These are phyloP conservation scores for Penicillium egyptiacum DNA, from an alignment of 495 filamentous ascomycete genomes.

Conservation along the genomic window DNA sequence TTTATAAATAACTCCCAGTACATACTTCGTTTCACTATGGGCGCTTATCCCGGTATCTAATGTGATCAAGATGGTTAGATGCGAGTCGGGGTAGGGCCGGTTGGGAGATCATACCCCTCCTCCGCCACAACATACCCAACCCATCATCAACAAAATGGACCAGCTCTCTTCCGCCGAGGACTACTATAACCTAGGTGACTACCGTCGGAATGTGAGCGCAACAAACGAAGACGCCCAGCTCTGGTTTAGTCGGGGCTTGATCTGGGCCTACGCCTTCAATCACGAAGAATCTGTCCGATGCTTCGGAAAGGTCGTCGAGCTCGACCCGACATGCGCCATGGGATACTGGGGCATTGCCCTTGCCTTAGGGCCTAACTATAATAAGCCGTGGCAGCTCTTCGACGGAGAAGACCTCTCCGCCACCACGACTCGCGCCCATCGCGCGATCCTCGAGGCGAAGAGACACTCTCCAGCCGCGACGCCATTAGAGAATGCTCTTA, in stretches of 20 bases:
- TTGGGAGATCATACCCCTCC: not conserved
- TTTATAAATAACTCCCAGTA: not conserved
- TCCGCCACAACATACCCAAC: slow-evolving; percentile 3
- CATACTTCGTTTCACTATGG: not conserved
- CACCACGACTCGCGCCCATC: slow-evolving; percentile 46
- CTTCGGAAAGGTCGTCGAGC: slow-evolving; percentile 56
- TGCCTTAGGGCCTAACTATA: slow-evolving; percentile 68
- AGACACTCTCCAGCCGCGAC: slow-evolving; percentile 28
- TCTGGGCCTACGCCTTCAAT: slow-evolving; percentile 67
- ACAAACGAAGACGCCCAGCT: slow-evolving; percentile 43
- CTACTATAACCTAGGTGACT: slow-evolving; percentile 61
- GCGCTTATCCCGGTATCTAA: not conserved
- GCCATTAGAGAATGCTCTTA: slow-evolving; percentile 55
- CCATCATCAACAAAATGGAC: slow-evolving; percentile 8
- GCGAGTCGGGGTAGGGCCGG: not conserved
- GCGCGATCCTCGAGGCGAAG: slow-evolving; percentile 44
- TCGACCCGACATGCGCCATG: slow-evolving; percentile 57
- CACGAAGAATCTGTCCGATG: slow-evolving; percentile 61
- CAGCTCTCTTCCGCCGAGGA: slow-evolving; percentile 6
- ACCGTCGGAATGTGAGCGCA: slow-evolving; percentile 48
- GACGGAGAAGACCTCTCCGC: slow-evolving; percentile 55
- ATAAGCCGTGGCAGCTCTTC: slow-evolving; percentile 69
- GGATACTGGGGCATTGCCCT: slow-evolving; percentile 70
- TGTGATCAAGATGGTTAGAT: not conserved
- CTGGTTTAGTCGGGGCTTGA: slow-evolving; percentile 64